Evolutionary conservation across 2,329 filamentous ascomycete species (phyloP), one percentile per base, ranked within the genome.

Genomic region (Huntiella decipiens): DNA sequence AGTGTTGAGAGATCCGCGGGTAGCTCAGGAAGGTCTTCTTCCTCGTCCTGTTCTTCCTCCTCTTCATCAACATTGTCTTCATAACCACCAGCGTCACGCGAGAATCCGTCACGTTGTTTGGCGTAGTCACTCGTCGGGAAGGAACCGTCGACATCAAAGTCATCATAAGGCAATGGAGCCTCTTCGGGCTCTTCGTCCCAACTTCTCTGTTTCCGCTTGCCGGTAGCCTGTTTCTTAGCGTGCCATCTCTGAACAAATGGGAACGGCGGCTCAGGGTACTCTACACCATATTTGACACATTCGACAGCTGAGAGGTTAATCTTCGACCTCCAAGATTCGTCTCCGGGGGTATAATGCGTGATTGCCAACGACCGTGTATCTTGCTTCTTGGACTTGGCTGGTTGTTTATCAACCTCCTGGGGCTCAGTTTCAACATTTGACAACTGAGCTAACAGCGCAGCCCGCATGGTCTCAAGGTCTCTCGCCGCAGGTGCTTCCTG

Each of bases 181-280:
- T 64, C 59, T 5, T 65, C 54, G 44, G 68, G 61, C 43, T 59
- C 66, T 13, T 66, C 59, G 2, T 56, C 36, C 34, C 67, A 59
- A 46, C 63, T 58, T 10, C 61, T 60, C 42, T 63, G 60, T 38
- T 54, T 50, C 31, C 67, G 64, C 56, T 78, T 77, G 45, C 65
- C 62, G 51, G 66, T 54, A 87, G 82, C 50, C 85, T 79, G 3
- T 74, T 16, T 33, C 15, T 31, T 71, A 10, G 22, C 8, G 59
- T 93, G 84, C 88, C 87, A 95, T 40, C 82, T 73, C 59, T 95
- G 86, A 12, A 82, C 67, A 58, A 95, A 95, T 0, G 87, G 87
- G 56, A 92, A 95, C 0, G 87, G 83, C 0, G 88, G 87, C 32
- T 82, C 71, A 45, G 73, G 81, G 39, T 93, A 66, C 31, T 71